phyloP scores from a whole-genome alignment of 768 basidiomycete genomes.

The Cyclocybe aegerita region DNA sequence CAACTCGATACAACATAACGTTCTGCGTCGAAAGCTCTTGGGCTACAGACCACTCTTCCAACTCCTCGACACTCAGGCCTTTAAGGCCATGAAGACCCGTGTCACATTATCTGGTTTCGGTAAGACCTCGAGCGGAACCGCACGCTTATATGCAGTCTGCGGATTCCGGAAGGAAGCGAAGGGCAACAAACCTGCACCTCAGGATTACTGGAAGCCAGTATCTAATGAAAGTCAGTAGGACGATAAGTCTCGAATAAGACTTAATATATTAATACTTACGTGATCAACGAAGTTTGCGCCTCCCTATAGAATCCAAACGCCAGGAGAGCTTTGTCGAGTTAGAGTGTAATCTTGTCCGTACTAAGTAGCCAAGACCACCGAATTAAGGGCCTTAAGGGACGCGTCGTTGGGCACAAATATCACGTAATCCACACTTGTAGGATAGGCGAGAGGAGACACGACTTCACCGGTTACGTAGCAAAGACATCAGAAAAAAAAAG shows the following conservation, averaged over 20 bases:
- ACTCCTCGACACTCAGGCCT: constrained; percentile 24
- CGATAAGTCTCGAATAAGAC: not conserved
- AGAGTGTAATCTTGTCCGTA: constrained; percentile 25
- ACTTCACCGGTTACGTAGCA: no score
- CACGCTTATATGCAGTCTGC: constrained; percentile 38
- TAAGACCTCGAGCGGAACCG: constrained; percentile 34
- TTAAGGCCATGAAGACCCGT: constrained; percentile 49
- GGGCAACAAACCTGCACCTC: constrained; percentile 37
- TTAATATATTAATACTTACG: constrained; percentile 22
- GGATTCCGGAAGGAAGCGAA: constrained; percentile 49
- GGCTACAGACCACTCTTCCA: constrained; percentile 26
- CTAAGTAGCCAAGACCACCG: constrained; percentile 29
- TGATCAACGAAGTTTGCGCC: constrained; percentile 37
- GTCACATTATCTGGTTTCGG: constrained; percentile 43
- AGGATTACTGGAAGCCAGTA: constrained; percentile 46
- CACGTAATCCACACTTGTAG: not conserved
- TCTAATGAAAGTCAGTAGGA: constrained; percentile 12
- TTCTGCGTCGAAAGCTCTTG: constrained; percentile 15
- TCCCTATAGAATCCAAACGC: constrained; percentile 38
- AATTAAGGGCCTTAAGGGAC: constrained; percentile 20
- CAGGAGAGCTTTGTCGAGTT: constrained; percentile 32
- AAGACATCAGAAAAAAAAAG: no score
- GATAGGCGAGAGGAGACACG: no score
- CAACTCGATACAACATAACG: constrained; percentile 30
- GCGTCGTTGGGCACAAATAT: constrained; percentile 10